Evolutionary conservation across 2,329 filamentous ascomycete species (phyloP).

Genomic region (Phoma sp.): DNA sequence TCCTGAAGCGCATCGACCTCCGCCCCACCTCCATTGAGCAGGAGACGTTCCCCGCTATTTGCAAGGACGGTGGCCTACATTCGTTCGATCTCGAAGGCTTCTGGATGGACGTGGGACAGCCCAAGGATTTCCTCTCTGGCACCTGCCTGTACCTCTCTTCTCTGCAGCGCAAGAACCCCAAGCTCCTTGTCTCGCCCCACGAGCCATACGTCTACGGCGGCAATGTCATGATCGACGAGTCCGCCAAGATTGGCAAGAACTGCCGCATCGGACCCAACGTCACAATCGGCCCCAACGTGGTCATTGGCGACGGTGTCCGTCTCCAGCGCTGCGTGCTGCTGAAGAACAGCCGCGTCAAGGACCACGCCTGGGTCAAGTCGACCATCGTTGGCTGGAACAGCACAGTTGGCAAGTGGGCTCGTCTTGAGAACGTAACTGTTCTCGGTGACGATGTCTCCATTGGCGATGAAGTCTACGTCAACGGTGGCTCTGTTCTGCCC

Average conservation of each 20-base stretch:
- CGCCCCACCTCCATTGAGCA: constrained; percentile 98
- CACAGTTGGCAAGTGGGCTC: constrained; percentile 92
- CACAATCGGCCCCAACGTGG: constrained; percentile 90
- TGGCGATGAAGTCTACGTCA: constrained; percentile 98
- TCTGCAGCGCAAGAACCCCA: constrained; percentile 86
- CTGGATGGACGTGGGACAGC: constrained; percentile 99
- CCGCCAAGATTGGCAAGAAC: constrained; percentile 96
- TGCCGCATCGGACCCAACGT: constrained; percentile 98
- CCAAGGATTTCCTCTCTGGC: constrained; percentile 96
- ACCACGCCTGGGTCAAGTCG: constrained; percentile 98
- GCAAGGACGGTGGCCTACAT: constrained; percentile 87
- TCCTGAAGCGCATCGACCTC: constrained; percentile 91
- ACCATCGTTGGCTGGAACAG: constrained; percentile 99
- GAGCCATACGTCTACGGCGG: constrained; percentile 88
- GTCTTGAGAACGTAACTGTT: constrained; percentile 97
- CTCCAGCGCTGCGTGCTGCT: constrained; percentile 93
- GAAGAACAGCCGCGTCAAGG: constrained; percentile 91
- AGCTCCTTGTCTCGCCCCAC: constrained; percentile 75
- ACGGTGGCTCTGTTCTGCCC: constrained; percentile 91
- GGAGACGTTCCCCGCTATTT: constrained; percentile 96
- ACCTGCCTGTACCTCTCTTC: constrained; percentile 97
- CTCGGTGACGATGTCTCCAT: constrained; percentile 97
- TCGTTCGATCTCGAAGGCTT: constrained; percentile 96
- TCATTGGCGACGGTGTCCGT: constrained; percentile 91
- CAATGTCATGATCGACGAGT: constrained; percentile 93